Percentiles rank a stretch among this genome's conserved stretches.
Evolutionary conservation across 768 basidiomycete species (phyloP).

Genomic region (Cystofilobasidium bisporidii): DNA sequence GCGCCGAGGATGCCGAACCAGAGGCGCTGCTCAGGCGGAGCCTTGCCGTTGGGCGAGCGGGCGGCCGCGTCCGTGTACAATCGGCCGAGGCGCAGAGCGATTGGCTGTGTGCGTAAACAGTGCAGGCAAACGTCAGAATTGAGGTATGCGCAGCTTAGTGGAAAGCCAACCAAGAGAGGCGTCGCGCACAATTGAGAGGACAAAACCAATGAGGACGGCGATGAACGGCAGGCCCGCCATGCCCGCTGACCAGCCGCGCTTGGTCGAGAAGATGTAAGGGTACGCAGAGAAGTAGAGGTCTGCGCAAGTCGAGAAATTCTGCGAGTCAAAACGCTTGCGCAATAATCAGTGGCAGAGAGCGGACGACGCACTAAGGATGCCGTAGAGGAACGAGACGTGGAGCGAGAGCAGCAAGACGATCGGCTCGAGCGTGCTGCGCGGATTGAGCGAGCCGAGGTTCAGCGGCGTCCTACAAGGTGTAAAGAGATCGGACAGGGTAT

Average conservation of each 20-base stretch:
- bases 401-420: conserved; percentile 16
- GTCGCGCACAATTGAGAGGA: conserved; percentile 8
- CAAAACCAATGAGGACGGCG: conserved; percentile 20
- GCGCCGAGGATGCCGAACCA: conserved; percentile 25
- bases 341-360: background rate
- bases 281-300: conserved; percentile 19
- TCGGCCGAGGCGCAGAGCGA: conserved; percentile 1
- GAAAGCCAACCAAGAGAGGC: background rate
- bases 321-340: too few relatives aligned
- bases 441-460: too few relatives aligned
- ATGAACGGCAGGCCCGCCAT: conserved; percentile 22
- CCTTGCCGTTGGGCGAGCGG: conserved; percentile 6
- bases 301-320: too few relatives aligned
- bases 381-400: conserved; percentile 25
- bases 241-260: conserved; percentile 15
- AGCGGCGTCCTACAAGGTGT: background rate
- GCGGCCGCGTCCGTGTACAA: conserved; percentile 9
- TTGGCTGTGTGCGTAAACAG: background rate
- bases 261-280: conserved; percentile 16
- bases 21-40: conserved; percentile 18
- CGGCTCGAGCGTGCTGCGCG: conserved; percentile 7
- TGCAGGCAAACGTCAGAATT: background rate
- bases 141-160: background rate
- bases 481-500: too few relatives aligned
- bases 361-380: conserved; percentile 22